These are phyloP conservation scores for Allantophomopsis cytisporea DNA, from an alignment of 2,329 filamentous ascomycete species.

Conservation along the genomic window DNA sequence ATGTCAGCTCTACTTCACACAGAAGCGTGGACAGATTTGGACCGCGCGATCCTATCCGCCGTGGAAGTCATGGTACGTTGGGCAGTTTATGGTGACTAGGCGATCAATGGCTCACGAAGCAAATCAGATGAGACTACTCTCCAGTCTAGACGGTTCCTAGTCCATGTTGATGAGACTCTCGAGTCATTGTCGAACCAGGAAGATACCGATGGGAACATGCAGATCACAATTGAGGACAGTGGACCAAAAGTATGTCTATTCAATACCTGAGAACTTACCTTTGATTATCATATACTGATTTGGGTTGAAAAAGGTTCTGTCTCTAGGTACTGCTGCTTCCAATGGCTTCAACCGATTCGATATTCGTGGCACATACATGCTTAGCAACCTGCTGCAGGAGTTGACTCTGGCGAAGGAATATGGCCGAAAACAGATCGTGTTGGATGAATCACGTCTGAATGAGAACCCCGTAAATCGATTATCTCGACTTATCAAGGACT, in stretches of 20 bases:
- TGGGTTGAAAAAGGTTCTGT: conserved; percentile 46
- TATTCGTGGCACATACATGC: conserved; percentile 90
- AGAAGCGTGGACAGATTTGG: conserved; percentile 6
- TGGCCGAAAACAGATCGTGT: conserved; percentile 75
- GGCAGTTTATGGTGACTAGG: not conserved
- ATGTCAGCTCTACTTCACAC: conserved; percentile 7
- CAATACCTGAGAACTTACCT: no score
- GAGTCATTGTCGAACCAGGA: conserved; percentile 70
- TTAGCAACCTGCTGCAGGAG: conserved; percentile 93
- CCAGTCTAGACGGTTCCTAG: conserved; percentile 65
- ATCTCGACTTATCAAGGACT: conserved; percentile 71
- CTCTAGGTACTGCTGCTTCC: conserved; percentile 72
- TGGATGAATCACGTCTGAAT: conserved; percentile 82
- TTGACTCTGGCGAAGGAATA: conserved; percentile 85
- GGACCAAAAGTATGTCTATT: conserved; percentile 62
- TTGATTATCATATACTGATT: not conserved
- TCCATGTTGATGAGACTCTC: conserved; percentile 76
- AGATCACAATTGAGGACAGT: conserved; percentile 93
- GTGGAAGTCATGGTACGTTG: conserved; percentile 17
- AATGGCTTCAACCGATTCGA: conserved; percentile 81
- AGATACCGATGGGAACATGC: conserved; percentile 87
- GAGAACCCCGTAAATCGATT: conserved; percentile 91
- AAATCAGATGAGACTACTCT: conserved; percentile 56
- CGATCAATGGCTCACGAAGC: conserved; percentile 3
- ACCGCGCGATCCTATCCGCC: conserved; percentile 12